phyloP scores from a whole-genome alignment of 139 green algal genomes.

The Asterochloris erici region DNA sequence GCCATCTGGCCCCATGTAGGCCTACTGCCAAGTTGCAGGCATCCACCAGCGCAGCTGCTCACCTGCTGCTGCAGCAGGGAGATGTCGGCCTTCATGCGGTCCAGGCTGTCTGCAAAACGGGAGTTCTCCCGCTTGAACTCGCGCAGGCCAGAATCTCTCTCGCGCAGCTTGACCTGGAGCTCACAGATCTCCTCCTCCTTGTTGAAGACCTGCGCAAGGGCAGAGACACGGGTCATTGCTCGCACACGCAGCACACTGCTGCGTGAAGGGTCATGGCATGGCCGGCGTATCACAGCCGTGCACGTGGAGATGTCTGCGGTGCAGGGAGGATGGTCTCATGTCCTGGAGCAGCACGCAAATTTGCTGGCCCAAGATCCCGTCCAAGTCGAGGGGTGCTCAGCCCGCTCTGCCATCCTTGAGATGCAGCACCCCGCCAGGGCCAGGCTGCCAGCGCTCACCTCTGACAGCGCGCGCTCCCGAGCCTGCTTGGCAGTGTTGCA shows the following conservation, averaged over 20 bases:
- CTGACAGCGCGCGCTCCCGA: background rate
- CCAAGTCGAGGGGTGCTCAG: background rate
- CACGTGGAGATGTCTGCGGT: too few species aligned
- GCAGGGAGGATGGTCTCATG: too few species aligned
- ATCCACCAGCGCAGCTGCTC: too few species aligned
- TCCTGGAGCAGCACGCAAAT: too few species aligned
- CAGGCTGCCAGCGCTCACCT: background rate
- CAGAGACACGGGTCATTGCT: background rate
- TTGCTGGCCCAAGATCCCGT: background rate
- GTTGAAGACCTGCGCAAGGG: conserved; percentile 2
- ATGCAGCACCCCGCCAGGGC: background rate
- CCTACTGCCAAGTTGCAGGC: too few species aligned
- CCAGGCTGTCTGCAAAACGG: conserved; percentile 17
- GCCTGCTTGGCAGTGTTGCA: conserved; percentile 17
- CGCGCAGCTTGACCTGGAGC: conserved; percentile 11
- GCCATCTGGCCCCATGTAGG: too few species aligned
- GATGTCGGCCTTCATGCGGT: conserved; percentile 9
- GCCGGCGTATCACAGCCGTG: too few species aligned
- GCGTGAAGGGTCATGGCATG: too few species aligned
- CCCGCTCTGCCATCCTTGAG: background rate
- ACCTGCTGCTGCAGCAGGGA: conserved; percentile 1
- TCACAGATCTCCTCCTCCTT: conserved; percentile 19
- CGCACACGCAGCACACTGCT: background rate
- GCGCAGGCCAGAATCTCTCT: background rate
- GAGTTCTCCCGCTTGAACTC: conserved; percentile 8